A percentile compares a stretch with the other conserved stretches of the same genome.
Evolutionary conservation across 1,284 basidiomycete genomes (phyloP).

Genomic region (Hypsizygus ulmarius): DNA sequence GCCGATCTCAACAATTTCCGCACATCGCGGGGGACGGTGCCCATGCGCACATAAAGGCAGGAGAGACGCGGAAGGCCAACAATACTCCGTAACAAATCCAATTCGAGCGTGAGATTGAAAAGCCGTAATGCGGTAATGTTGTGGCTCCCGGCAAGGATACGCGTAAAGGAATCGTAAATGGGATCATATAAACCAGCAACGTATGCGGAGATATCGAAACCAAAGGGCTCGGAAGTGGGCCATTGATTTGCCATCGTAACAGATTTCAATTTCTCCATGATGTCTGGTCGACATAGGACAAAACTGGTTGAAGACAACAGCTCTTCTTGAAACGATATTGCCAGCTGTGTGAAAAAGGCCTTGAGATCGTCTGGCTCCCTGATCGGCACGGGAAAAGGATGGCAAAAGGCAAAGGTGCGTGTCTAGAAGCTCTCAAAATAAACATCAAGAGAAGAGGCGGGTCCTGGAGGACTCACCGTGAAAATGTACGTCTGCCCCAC

Average conservation of each 20-base stretch:
- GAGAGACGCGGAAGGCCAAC: no score
- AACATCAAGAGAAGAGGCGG: no score
- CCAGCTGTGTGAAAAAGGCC: neutral
- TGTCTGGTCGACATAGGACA: conserved; percentile 3
- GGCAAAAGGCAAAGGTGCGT: neutral
- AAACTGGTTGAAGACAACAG: neutral
- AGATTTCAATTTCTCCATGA: neutral
- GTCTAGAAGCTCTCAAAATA: neutral
- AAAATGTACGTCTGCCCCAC: neutral
- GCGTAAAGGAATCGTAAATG: no score
- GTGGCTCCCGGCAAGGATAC: no score
- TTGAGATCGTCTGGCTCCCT: neutral
- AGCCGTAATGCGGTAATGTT: no score
- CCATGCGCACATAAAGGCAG: no score
- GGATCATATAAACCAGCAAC: no score
- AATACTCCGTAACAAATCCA: no score
- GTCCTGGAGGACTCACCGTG: neutral
- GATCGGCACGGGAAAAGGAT: no score
- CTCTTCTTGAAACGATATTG: neutral
- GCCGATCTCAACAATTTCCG: no score
- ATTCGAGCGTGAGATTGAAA: no score
- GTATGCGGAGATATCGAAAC: neutral
- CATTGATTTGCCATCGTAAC: neutral
- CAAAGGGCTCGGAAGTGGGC: neutral
- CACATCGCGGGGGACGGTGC: no score